Base-by-base conservation (phyloP, 73 alveolate genomes). In the Paraurostyla sp. region DNA sequence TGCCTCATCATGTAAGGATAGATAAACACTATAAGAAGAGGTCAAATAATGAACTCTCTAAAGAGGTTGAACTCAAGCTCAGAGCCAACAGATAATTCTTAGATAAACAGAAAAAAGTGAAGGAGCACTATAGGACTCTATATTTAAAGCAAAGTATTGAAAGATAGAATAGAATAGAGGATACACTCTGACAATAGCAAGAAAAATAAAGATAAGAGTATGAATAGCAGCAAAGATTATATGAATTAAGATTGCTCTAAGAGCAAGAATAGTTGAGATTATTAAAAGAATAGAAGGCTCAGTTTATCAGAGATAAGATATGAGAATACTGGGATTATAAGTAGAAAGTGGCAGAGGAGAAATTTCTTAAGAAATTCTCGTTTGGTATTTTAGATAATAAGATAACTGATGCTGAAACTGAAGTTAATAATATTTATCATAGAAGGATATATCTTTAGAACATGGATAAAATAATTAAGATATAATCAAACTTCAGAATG, bases 81-180 rank as follows among this genome's bases (percentile, higher is more conserved):
- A 65, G 16, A 38, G 9, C 6, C 15, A 65, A 65, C 41, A 7
- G 25, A 30, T 7, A 33, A 13, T 65, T 18, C 23, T 16, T 65
- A 65, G 32, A 40, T 0, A 1, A 38, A 40, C 42, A 22, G 41
- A 65, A 38, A 40, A 22, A 32, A 38, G 82, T 65, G 9, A 65
- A 65, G 35, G 40, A 65, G 7, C 58, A 65, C 36, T 65, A 65
- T 35, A 65, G 50, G 41, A 65, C 82, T 35, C 23, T 65, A 65
- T 38, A 38, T 11, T 65, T 22, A 15, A 32, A 65, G 58, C 32
- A 40, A 22, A 65, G 41, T 35, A 38, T 11, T 15, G 38, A 65
- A 38, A 59, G 30, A 29, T 43, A 4, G 9, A 7, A 59, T 1
- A 38, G 41, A 35, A 7, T 2, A 22, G 41, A 1, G 6, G 6